A percentile compares a stretch with the other conserved stretches of the same genome.
These are phyloP conservation scores for Ambrosia hybrid DNA, from an alignment of 140 eudicot species.

Conservation along the genomic window DNA sequence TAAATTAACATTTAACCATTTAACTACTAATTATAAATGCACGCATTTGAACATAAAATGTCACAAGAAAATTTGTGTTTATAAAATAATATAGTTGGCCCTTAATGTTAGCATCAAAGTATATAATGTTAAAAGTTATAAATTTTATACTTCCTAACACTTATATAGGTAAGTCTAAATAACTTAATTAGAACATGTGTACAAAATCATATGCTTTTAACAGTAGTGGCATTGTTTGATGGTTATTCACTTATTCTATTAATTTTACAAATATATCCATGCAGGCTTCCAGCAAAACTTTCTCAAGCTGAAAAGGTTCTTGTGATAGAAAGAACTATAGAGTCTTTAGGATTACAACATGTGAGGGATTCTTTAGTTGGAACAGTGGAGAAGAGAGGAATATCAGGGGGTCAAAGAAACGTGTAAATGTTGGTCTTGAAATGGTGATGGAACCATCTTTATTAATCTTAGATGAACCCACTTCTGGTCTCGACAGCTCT, in stretches of 20 bases:
- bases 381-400: conserved; percentile 95
- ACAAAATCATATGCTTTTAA: too few relatives aligned
- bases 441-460: conserved; percentile 97
- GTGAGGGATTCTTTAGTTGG: conserved; percentile 89
- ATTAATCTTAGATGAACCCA: conserved; percentile 49
- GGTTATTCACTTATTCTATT: neutral
- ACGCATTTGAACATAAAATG: too few relatives aligned
- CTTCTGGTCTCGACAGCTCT: conserved; percentile 94
- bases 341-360: conserved; percentile 73
- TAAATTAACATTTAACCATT: too few relatives aligned
- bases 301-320: conserved; percentile 75
- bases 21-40: too few relatives aligned
- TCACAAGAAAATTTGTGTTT: too few relatives aligned
- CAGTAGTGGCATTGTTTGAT: neutral
- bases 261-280: neutral
- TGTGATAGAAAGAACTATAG: conserved; percentile 87
- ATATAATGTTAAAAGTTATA: too few relatives aligned
- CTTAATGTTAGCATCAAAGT: too few relatives aligned
- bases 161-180: too few relatives aligned
- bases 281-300: conserved; percentile 67
- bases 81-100: too few relatives aligned
- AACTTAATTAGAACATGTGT: too few relatives aligned
- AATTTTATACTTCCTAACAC: too few relatives aligned
- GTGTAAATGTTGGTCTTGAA: conserved; percentile 95
- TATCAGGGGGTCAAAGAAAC: conserved; percentile 96